phyloP scores from a whole-genome alignment of 73 alveolate species.

The Paramecium bursaria region DNA sequence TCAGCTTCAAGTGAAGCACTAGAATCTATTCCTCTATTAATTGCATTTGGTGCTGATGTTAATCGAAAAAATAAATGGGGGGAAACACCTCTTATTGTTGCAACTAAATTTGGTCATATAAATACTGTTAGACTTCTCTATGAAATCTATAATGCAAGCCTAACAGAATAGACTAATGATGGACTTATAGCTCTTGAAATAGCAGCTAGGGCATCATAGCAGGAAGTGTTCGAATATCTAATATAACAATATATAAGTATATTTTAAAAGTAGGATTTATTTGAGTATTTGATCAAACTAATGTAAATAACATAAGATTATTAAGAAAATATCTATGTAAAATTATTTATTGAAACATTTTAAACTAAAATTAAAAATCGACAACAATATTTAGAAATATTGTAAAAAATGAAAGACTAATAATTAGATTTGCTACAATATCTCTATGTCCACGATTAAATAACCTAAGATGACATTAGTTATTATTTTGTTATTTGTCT shows the following conservation, averaged over 20 bases:
- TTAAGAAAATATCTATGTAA: too few species aligned
- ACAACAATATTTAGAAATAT: too few species aligned
- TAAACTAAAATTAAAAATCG: too few species aligned
- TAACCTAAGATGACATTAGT: conserved; percentile 7
- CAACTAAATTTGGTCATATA: conserved; percentile 62
- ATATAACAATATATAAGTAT: background rate
- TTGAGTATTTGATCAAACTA: too few species aligned
- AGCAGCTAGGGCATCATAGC: background rate
- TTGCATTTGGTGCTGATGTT: conserved; percentile 66
- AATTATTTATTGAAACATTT: too few species aligned
- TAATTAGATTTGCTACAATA: too few species aligned
- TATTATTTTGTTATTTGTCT: conserved; percentile 1
- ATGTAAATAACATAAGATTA: too few species aligned
- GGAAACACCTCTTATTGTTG: conserved; percentile 60
- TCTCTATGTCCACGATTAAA: too few species aligned
- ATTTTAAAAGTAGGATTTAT: background rate
- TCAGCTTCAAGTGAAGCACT: conserved; percentile 69
- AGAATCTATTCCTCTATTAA: conserved; percentile 57
- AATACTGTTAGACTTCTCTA: conserved; percentile 46
- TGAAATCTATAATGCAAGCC: conserved; percentile 38
- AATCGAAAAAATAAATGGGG: conserved; percentile 65
- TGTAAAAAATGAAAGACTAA: too few species aligned
- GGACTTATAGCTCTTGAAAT: conserved; percentile 64
- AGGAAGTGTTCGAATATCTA: background rate
- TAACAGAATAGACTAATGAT: conserved; percentile 5